Evolutionary conservation across 2,329 filamentous ascomycete species (phyloP).

Genomic region (Trichoderma asperellum): DNA sequence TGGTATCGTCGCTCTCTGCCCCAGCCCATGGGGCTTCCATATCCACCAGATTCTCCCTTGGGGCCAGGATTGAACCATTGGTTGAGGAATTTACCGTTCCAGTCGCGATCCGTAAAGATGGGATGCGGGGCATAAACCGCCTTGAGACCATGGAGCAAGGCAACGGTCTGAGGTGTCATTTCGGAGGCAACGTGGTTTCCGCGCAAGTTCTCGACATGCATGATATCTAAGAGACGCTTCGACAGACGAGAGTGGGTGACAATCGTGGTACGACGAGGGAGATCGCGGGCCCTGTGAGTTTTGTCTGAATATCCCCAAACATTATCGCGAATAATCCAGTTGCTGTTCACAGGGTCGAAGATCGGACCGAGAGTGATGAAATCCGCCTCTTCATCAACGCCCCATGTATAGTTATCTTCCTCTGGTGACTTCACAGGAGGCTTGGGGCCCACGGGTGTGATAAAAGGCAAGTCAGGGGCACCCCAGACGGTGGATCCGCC

Average conservation of each 20-base stretch:
- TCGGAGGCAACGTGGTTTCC: slow-evolving; percentile 79
- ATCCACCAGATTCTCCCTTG: slow-evolving; percentile 57
- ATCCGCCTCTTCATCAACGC: slow-evolving; percentile 75
- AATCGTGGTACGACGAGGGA: slow-evolving; percentile 75
- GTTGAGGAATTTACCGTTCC: slow-evolving; percentile 59
- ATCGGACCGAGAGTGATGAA: slow-evolving; percentile 77
- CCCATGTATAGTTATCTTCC: slow-evolving; percentile 74
- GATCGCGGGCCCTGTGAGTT: slow-evolving; percentile 54
- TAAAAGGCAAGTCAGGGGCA: slow-evolving; percentile 59
- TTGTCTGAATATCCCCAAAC: slow-evolving; percentile 67
- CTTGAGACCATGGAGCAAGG: slow-evolving; percentile 78
- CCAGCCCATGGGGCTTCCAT: slow-evolving; percentile 62
- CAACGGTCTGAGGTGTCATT: slow-evolving; percentile 75
- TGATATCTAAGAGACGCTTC: slow-evolving; percentile 70
- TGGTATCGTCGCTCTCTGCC: slow-evolving; percentile 60
- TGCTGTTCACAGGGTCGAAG: slow-evolving; percentile 72
- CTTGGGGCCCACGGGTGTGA: slow-evolving; percentile 64
- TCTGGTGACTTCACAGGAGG: slow-evolving; percentile 62
- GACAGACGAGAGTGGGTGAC: slow-evolving; percentile 77
- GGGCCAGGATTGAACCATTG: slow-evolving; percentile 65
- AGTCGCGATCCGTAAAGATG: slow-evolving; percentile 77
- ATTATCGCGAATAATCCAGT: slow-evolving; percentile 72
- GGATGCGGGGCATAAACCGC: slow-evolving; percentile 78
- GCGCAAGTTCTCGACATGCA: slow-evolving; percentile 75
- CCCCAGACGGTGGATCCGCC: slow-evolving; percentile 68